Evolutionary conservation across 768 basidiomycete species (phyloP).

Genomic region (Leccinum boreale): DNA sequence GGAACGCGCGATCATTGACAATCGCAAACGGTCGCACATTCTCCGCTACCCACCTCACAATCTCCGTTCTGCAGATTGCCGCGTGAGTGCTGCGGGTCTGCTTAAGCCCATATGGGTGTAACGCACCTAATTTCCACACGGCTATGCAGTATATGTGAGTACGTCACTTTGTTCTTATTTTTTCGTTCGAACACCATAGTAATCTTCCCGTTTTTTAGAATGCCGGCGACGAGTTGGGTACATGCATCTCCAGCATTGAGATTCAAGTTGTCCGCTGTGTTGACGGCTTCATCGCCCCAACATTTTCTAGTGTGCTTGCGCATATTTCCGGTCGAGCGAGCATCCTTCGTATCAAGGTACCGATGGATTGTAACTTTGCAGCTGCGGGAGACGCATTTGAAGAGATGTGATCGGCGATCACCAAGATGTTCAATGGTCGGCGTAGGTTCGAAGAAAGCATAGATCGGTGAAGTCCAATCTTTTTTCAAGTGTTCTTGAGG

Average conservation of each 20-base stretch:
- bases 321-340: too few relatives aligned
- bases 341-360: neutral
- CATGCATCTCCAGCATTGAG: neutral
- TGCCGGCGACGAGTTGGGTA: neutral
- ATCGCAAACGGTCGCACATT: too few relatives aligned
- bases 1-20: too few relatives aligned
- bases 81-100: too few relatives aligned
- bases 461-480: constrained; percentile 33
- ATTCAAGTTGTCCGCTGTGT: neutral
- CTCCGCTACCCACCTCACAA: too few relatives aligned
- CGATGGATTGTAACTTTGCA: neutral
- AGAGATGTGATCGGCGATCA: neutral
- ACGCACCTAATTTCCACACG: too few relatives aligned
- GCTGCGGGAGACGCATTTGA: neutral
- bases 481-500: neutral
- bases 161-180: neutral
- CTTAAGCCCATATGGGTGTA: too few relatives aligned
- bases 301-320: neutral
- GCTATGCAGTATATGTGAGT: too few relatives aligned
- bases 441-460: constrained; percentile 33
- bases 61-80: too few relatives aligned
- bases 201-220: neutral
- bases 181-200: neutral
- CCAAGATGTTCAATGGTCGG: constrained; percentile 9
- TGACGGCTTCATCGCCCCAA: neutral